Evolutionary conservation across 371 early-diverging fungal genomes (phyloP).

Genomic region (Saksenaea vasiformis): DNA sequence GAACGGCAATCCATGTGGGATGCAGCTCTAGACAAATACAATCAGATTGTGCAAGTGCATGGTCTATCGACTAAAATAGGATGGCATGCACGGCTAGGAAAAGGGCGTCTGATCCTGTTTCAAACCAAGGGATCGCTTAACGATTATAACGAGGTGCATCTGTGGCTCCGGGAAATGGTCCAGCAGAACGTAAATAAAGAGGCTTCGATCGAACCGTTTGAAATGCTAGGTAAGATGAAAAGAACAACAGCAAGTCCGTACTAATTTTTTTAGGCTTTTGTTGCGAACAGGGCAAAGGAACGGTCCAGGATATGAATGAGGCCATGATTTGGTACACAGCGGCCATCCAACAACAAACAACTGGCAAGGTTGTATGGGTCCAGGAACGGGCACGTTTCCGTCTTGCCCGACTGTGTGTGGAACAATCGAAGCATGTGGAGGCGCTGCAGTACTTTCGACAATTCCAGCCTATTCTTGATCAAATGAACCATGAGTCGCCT

Average conservation of each 20-base stretch:
- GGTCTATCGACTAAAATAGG: conserved; percentile 9
- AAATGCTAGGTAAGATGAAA: conserved; percentile 21
- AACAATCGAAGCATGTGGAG: conserved; percentile 10
- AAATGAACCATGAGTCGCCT: conserved; percentile 24
- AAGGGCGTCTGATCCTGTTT: conserved; percentile 14
- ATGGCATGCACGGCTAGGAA: conserved; percentile 16
- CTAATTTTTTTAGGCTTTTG: conserved; percentile 18
- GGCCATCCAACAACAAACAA: conserved; percentile 13
- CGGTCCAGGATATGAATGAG: conserved; percentile 1
- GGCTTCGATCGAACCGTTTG: conserved; percentile 17
- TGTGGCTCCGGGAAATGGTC: conserved; percentile 19
- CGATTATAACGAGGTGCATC: neutral
- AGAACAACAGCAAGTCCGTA: neutral
- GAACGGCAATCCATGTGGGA: conserved; percentile 12
- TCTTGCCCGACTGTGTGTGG: conserved; percentile 23
- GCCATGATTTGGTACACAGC: conserved; percentile 20
- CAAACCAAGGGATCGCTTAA: conserved; percentile 6
- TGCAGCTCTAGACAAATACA: conserved; percentile 16
- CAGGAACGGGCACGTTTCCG: conserved; percentile 32
- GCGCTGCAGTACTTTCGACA: conserved; percentile 16
- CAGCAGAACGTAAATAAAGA: conserved; percentile 4
- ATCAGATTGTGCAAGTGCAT: conserved; percentile 6
- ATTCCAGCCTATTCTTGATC: conserved; percentile 17
- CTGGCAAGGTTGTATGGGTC: conserved; percentile 23
- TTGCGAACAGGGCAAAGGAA: conserved; percentile 22